These are phyloP conservation scores for Suillus paluster DNA, from an alignment of 768 basidiomycete species.

Conservation along the genomic window DNA sequence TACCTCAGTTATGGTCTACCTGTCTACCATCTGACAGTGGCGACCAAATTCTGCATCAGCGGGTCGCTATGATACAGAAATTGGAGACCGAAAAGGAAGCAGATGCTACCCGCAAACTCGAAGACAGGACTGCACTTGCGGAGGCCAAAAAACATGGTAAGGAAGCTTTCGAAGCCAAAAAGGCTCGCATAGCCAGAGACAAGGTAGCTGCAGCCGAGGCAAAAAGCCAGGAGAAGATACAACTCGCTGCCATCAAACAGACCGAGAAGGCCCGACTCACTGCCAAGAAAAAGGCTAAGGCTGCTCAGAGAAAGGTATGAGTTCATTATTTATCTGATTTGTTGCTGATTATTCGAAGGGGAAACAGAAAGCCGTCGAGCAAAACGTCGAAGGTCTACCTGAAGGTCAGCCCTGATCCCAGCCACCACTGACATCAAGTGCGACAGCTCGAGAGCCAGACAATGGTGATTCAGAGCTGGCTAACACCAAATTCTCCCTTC, in stretches of 20 bases:
- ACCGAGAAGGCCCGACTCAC: neutral
- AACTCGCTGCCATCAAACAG: neutral
- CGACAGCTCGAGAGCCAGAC: no score
- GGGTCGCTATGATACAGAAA: neutral
- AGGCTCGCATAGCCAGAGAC: neutral
- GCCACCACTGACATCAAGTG: neutral
- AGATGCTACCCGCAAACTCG: neutral
- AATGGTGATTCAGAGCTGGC: neutral
- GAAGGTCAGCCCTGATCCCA: neutral
- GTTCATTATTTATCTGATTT: neutral
- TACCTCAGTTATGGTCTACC: no score
- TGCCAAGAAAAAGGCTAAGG: neutral
- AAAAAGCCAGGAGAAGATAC: neutral
- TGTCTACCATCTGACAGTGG: no score
- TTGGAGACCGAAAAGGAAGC: neutral
- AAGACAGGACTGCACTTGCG: neutral
- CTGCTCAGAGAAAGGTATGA: neutral
- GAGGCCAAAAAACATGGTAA: neutral
- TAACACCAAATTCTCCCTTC: neutral
- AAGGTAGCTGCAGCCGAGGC: neutral
- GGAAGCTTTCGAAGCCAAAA: neutral
- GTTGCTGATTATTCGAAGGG: constrained; percentile 6
- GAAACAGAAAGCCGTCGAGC: neutral
- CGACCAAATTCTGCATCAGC: no score
- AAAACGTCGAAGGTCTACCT: neutral